A percentile compares a stretch with the other conserved stretches of the same genome.
These are phyloP conservation scores for Pterulicium gracile DNA, from an alignment of 1,284 basidiomycete species.

Conservation along the genomic window DNA sequence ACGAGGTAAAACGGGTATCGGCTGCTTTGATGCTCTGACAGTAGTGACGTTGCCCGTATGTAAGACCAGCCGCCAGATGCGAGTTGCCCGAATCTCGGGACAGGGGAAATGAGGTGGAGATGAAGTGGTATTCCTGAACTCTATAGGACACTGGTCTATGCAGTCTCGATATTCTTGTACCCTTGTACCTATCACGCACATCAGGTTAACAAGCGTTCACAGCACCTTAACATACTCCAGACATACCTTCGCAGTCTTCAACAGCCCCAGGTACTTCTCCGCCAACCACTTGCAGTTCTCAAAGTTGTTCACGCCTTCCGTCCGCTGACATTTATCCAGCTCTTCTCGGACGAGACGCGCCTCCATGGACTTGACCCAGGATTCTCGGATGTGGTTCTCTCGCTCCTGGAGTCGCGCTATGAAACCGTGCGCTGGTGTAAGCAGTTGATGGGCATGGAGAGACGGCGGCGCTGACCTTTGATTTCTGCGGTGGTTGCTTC, in stretches of 20 bases:
- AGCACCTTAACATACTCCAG: not conserved
- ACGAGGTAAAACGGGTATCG: too few relatives aligned
- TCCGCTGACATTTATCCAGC: slow-evolving; percentile 84
- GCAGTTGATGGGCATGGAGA: too few relatives aligned
- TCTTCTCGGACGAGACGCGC: slow-evolving; percentile 83
- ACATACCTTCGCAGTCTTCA: slow-evolving; percentile 81
- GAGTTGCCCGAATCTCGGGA: too few relatives aligned
- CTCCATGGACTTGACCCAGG: slow-evolving; percentile 95
- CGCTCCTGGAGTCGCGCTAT: slow-evolving; percentile 55
- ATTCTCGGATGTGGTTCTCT: slow-evolving; percentile 78
- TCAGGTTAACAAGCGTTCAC: not conserved
- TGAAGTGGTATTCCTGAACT: too few relatives aligned
- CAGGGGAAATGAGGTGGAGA: too few relatives aligned
- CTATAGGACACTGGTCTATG: too few relatives aligned
- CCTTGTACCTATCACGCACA: slow-evolving; percentile 34
- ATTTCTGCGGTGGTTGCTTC: not conserved
- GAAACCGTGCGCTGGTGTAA: not conserved
- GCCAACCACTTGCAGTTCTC: slow-evolving; percentile 85
- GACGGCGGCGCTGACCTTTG: not conserved
- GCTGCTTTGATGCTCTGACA: too few relatives aligned
- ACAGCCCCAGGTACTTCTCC: slow-evolving; percentile 76
- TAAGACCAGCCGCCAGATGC: too few relatives aligned
- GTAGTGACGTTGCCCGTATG: too few relatives aligned
- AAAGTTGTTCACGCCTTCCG: slow-evolving; percentile 87
- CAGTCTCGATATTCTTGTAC: slow-evolving; percentile 36